Conservation (phyloP, 768 basidiomycete genomes). For the Boletus speciosus region DNA sequence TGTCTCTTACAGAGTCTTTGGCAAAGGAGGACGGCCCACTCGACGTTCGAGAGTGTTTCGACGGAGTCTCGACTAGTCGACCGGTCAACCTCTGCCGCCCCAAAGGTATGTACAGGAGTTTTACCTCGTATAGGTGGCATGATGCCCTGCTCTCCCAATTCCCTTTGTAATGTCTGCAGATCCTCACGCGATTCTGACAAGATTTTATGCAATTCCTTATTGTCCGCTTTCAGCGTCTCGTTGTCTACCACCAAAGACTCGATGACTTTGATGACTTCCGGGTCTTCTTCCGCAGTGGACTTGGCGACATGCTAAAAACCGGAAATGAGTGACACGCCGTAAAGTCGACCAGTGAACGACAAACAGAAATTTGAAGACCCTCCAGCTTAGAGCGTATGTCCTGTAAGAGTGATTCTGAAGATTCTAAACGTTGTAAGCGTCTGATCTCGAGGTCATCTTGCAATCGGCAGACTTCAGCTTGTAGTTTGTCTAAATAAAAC, state of each 20-base stretch:
- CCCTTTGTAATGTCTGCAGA: slow-evolving; percentile 61
- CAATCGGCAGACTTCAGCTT: slow-evolving; percentile 60
- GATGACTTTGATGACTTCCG: slow-evolving; percentile 64
- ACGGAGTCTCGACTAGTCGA: slow-evolving; percentile 31
- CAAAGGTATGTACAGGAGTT: not conserved
- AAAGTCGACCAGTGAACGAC: slow-evolving; percentile 18
- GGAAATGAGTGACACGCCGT: slow-evolving; percentile 15
- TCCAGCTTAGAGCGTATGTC: slow-evolving; percentile 65
- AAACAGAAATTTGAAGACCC: slow-evolving; percentile 55
- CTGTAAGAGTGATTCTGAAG: slow-evolving; percentile 62
- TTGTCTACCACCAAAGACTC: slow-evolving; percentile 87
- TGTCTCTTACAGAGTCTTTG: slow-evolving; percentile 44
- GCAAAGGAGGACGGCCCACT: slow-evolving; percentile 43
- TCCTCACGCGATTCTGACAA: slow-evolving; percentile 79
- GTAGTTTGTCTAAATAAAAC: slow-evolving; percentile 55
- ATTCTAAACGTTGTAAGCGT: slow-evolving; percentile 56
- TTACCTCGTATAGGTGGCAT: slow-evolving; percentile 44
- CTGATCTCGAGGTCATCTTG: slow-evolving; percentile 62
- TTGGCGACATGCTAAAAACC: slow-evolving; percentile 37
- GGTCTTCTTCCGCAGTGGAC: slow-evolving; percentile 40
- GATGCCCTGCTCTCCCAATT: slow-evolving; percentile 70
- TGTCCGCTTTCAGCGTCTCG: slow-evolving; percentile 77
- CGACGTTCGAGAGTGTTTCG: slow-evolving; percentile 39
- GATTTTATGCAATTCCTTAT: slow-evolving; percentile 71
- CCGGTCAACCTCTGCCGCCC: slow-evolving; percentile 1